Evolutionary conservation across 2,329 filamentous ascomycete genomes (phyloP).

Genomic region (Trichoderma arundinaceum): DNA sequence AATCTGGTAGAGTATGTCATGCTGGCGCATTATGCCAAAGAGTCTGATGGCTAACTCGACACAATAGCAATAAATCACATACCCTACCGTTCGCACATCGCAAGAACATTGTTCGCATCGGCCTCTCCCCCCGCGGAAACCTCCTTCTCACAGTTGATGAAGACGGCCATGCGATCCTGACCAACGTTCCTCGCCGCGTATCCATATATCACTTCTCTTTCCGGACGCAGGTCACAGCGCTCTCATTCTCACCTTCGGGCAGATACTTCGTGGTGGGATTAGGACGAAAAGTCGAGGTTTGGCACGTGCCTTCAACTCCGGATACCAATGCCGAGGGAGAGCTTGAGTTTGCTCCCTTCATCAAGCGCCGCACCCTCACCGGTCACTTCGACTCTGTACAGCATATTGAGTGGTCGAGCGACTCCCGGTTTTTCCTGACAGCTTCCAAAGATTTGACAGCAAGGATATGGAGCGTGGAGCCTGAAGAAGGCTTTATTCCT

Average conservation of each 20-base stretch:
- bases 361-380: constrained; percentile 82
- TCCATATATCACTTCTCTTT: constrained; percentile 97
- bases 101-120: constrained; percentile 88
- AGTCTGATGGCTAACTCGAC: constrained; percentile 43
- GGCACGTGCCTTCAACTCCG: constrained; percentile 92
- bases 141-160: constrained; percentile 92
- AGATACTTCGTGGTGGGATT: constrained; percentile 88
- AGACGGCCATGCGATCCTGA: constrained; percentile 90
- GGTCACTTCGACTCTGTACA: constrained; percentile 88
- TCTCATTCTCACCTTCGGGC: constrained; percentile 90
- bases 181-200: constrained; percentile 84
- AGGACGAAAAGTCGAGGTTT: constrained; percentile 88
- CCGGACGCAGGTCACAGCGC: constrained; percentile 77
- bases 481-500: constrained; percentile 85
- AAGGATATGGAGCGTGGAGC: constrained; percentile 90
- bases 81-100: constrained; percentile 91
- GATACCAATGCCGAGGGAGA: constrained; percentile 79
- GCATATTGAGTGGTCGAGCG: constrained; percentile 92
- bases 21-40: not conserved
- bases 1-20: constrained; percentile 84
- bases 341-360: constrained; percentile 93
- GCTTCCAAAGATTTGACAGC: constrained; percentile 91
- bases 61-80: constrained; percentile 77
- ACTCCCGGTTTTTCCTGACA: constrained; percentile 93
- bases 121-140: constrained; percentile 87